phyloP scores from a whole-genome alignment of 768 basidiomycete species.

The Suillus weaverae region DNA sequence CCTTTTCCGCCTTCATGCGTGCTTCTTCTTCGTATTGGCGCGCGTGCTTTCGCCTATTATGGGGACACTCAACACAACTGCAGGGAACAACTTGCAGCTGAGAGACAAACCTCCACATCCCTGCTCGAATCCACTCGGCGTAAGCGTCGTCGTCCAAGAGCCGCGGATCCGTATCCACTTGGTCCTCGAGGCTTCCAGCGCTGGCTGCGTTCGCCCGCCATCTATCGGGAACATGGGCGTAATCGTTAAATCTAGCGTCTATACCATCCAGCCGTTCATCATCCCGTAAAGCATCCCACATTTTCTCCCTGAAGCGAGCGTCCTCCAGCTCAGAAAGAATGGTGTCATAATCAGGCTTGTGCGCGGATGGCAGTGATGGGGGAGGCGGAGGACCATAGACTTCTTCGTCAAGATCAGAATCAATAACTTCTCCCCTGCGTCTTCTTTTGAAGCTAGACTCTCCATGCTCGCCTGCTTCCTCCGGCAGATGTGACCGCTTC shows the following conservation, averaged over 20 bases:
- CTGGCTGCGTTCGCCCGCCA: conserved; percentile 45
- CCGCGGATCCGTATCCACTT: conserved; percentile 38
- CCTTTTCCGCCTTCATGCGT: conserved; percentile 52
- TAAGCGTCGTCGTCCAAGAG: conserved; percentile 86
- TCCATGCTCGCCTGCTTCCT: conserved; percentile 11
- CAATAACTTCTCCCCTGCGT: background rate
- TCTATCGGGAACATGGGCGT: conserved; percentile 69
- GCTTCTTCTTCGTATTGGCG: conserved; percentile 64
- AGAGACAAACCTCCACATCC: conserved; percentile 74
- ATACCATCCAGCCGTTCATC: conserved; percentile 68
- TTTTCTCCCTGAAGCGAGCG: conserved; percentile 64
- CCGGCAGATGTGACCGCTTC: conserved; percentile 29
- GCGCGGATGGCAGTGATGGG: conserved; percentile 21
- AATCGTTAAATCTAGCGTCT: conserved; percentile 64
- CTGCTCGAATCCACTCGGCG: conserved; percentile 79
- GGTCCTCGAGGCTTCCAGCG: conserved; percentile 38
- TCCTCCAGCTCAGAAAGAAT: conserved; percentile 62
- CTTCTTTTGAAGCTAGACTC: conserved; percentile 14
- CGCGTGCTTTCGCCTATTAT: conserved; percentile 62
- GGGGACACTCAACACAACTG: conserved; percentile 9
- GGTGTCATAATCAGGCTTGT: conserved; percentile 46
- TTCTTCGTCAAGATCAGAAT: conserved; percentile 6
- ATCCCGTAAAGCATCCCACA: conserved; percentile 70
- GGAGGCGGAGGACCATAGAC: conserved; percentile 32
- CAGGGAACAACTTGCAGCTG: conserved; percentile 4